Evolutionary conservation across 768 basidiomycete species (phyloP).

Genomic region (Grammothele lineata): DNA sequence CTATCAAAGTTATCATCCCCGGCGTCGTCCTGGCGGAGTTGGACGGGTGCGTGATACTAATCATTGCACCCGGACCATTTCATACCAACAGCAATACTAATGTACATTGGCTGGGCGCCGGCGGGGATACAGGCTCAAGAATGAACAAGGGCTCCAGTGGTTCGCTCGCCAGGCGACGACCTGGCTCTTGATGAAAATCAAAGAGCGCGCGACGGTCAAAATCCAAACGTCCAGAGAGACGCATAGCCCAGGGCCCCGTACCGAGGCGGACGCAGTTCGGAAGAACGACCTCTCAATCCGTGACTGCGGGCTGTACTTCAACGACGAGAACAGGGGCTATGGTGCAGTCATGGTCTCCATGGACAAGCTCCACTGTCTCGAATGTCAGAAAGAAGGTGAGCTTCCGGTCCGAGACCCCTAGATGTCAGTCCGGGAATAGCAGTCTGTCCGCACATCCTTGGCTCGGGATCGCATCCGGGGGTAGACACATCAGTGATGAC

Average conservation of each 20-base stretch:
- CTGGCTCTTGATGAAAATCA: conserved; percentile 30
- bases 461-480: not conserved
- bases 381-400: conserved; percentile 45
- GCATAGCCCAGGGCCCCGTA: not conserved
- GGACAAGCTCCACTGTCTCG: conserved; percentile 63
- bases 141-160: conserved; percentile 44
- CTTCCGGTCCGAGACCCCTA: no score
- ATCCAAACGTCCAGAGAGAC: conserved; percentile 30
- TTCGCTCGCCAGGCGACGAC: conserved; percentile 54
- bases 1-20: conserved; percentile 65
- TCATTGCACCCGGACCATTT: not conserved
- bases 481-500: no score
- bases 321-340: conserved; percentile 32
- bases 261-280: conserved; percentile 14
- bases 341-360: conserved; percentile 59
- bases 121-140: conserved; percentile 44
- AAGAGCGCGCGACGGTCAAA: conserved; percentile 22
- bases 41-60: conserved; percentile 63
- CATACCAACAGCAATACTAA: no score
- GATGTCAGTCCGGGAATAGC: no score
- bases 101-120: no score
- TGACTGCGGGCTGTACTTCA: conserved; percentile 71
- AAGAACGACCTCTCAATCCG: conserved; percentile 67
- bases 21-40: conserved; percentile 75
- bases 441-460: not conserved